These are phyloP conservation scores for Protomyces arabidopsidicola DNA, from an alignment of 1,139 yeast species.

Conservation along the genomic window DNA sequence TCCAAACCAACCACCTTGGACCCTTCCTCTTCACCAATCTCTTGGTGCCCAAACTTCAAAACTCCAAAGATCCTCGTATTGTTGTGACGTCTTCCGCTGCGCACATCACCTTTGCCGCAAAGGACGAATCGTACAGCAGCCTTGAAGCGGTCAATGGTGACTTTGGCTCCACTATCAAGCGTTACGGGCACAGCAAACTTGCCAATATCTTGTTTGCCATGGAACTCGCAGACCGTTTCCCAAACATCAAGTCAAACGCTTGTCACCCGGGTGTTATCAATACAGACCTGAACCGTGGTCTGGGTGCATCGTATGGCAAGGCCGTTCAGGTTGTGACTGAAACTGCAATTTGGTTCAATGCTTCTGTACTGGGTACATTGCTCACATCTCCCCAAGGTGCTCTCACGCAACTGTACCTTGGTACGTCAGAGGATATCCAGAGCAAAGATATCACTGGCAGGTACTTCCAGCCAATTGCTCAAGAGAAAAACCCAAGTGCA, in stretches of 20 bases:
- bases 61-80: conserved; percentile 42
- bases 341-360: not conserved
- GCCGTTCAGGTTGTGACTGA: not conserved
- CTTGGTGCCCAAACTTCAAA: conserved; percentile 50
- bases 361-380: not conserved
- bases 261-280: conserved; percentile 33
- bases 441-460: conserved; percentile 15
- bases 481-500: not conserved
- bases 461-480: conserved; percentile 16
- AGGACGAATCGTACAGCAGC: conserved; percentile 18
- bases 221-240: conserved; percentile 29
- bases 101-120: conserved; percentile 44
- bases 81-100: conserved; percentile 67
- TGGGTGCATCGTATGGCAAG: not conserved
- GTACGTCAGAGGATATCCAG: conserved; percentile 5
- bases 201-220: conserved; percentile 32
- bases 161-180: conserved; percentile 4
- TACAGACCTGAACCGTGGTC: conserved; percentile 27
- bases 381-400: conserved; percentile 17
- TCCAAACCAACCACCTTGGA: conserved; percentile 73
- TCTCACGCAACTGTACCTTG: conserved; percentile 25
- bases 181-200: conserved; percentile 34
- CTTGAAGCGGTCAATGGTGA: conserved; percentile 13
- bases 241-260: conserved; percentile 28
- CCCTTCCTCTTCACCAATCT: conserved; percentile 67